A percentile compares a stretch with the other conserved stretches of the same genome.
Evolutionary conservation across 345 rosid species (phyloP).

Genomic region (Citropsis articulata): DNA sequence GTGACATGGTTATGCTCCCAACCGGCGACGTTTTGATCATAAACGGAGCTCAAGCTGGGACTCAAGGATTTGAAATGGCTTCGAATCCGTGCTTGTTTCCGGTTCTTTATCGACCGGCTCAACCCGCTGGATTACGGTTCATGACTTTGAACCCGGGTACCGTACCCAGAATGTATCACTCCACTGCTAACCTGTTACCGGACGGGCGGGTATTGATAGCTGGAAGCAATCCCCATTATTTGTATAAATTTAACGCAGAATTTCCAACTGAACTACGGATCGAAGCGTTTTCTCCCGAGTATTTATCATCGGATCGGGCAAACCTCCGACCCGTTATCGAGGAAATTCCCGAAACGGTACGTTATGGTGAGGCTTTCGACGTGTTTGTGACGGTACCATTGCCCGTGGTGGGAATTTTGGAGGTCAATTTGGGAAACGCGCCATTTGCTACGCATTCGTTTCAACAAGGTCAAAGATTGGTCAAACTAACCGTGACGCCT

Average conservation of each 20-base stretch:
- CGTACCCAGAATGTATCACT: constrained; percentile 83
- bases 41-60: constrained; percentile 86
- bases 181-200: constrained; percentile 82
- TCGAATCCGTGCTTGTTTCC: constrained; percentile 61
- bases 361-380: constrained; percentile 46
- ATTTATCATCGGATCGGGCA: constrained; percentile 69
- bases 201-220: constrained; percentile 79
- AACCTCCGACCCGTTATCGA: constrained; percentile 64
- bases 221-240: constrained; percentile 85
- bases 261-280: constrained; percentile 80
- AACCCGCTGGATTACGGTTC: constrained; percentile 59
- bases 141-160: constrained; percentile 77
- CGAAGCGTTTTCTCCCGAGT: constrained; percentile 89
- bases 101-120: constrained; percentile 58
- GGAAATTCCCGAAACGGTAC: constrained; percentile 48
- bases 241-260: constrained; percentile 54
- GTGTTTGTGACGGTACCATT: constrained; percentile 52
- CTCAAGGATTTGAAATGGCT: constrained; percentile 68
- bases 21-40: constrained; percentile 68
- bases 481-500: constrained; percentile 59
- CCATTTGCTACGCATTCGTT: constrained; percentile 89
- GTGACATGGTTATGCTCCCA: constrained; percentile 88
- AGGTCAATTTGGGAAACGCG: constrained; percentile 57
- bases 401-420: constrained; percentile 70
- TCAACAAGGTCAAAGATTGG: constrained; percentile 79